Percentiles rank a stretch among this genome's conserved stretches.
Evolutionary conservation across 2,329 filamentous ascomycete species (phyloP).

Genomic region (Botrytis cinerea): DNA sequence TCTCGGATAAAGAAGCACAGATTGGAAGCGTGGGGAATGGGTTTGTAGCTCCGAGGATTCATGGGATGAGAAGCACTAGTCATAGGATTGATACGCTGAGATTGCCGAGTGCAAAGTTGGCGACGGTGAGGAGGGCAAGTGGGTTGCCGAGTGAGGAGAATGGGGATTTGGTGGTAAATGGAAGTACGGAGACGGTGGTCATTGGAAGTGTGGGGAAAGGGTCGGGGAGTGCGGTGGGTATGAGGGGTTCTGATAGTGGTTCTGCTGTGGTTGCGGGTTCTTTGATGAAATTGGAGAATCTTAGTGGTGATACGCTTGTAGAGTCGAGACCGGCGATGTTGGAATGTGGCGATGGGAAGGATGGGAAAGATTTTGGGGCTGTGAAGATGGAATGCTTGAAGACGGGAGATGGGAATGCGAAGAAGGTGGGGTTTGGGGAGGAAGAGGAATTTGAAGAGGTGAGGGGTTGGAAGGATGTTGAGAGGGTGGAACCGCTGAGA

Average conservation of each 20-base stretch:
- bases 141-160: neutral
- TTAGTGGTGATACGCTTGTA: neutral
- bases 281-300: neutral
- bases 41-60: neutral
- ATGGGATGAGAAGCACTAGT: neutral
- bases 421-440: neutral
- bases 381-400: neutral
- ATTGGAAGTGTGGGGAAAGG: neutral
- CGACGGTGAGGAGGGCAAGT: slow-evolving; percentile 14
- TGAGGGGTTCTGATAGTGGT: neutral
- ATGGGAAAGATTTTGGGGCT: neutral
- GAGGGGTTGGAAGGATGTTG: neutral
- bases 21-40: neutral
- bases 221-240: too few species aligned
- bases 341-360: neutral
- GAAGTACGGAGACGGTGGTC: slow-evolving; percentile 10
- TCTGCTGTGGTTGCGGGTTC: neutral
- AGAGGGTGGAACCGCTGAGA: neutral
- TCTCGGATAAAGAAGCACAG: neutral
- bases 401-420: neutral
- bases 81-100: slow-evolving; percentile 20
- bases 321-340: neutral
- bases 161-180: neutral
- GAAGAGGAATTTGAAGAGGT: neutral
- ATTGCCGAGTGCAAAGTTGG: slow-evolving; percentile 8